These are phyloP conservation scores for Solidago caesia DNA, from an alignment of 129 eudicot genomes.

Conservation along the genomic window DNA sequence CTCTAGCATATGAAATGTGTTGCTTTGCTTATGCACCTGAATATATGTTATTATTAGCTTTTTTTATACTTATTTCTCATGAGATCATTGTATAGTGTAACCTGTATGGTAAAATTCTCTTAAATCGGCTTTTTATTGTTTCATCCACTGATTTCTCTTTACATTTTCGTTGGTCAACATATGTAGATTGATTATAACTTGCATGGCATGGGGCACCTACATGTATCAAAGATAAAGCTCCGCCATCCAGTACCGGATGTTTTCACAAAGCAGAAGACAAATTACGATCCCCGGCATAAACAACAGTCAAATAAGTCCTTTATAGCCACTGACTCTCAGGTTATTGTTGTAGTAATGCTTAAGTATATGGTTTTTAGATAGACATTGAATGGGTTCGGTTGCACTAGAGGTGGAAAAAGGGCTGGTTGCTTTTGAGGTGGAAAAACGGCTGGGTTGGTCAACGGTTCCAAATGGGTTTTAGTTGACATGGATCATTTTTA, in stretches of 20 bases:
- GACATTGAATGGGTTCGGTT: background rate
- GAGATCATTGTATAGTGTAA: background rate
- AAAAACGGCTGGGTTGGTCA: too few species aligned
- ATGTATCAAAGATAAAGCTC: slow-evolving; percentile 81
- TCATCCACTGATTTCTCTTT: background rate
- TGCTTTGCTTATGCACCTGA: slow-evolving; percentile 16
- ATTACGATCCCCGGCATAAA: slow-evolving; percentile 28
- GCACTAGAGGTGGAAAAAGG: too few species aligned
- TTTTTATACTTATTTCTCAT: slow-evolving; percentile 9
- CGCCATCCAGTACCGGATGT: slow-evolving; percentile 78
- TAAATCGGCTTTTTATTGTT: slow-evolving; percentile 1
- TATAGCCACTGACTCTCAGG: slow-evolving; percentile 48
- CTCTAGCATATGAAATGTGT: background rate
- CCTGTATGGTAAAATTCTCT: background rate
- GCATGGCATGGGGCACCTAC: slow-evolving; percentile 96
- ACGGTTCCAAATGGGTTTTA: too few species aligned
- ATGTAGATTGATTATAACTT: slow-evolving; percentile 77
- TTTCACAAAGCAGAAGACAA: slow-evolving; percentile 34
- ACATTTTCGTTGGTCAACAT: background rate
- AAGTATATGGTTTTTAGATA: slow-evolving; percentile 20
- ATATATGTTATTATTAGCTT: slow-evolving; percentile 20
- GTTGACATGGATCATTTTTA: too few species aligned
- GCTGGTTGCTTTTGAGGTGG: too few species aligned
- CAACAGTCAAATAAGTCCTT: slow-evolving; percentile 24
- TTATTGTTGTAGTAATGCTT: slow-evolving; percentile 21